Percentiles rank a stretch among this genome's conserved stretches.
These are phyloP conservation scores for Aspergillus hancockii DNA, from an alignment of 495 filamentous ascomycete genomes.

Conservation along the genomic window DNA sequence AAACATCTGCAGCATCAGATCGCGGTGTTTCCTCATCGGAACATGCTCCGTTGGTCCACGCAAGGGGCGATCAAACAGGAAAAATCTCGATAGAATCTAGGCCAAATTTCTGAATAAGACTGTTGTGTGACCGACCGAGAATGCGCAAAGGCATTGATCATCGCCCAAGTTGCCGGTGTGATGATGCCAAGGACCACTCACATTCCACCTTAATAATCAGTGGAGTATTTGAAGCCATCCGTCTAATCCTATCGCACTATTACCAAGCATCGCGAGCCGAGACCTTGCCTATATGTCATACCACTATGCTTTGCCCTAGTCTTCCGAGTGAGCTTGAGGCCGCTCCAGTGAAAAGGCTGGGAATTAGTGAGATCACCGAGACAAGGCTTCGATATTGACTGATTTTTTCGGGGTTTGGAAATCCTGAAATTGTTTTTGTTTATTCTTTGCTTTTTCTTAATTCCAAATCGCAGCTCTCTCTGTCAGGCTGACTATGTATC, in stretches of 20 bases:
- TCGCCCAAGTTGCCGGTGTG: not conserved
- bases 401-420: not conserved
- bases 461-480: not conserved
- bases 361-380: not conserved
- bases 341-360: not conserved
- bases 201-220: not conserved
- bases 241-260: not conserved
- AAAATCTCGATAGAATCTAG: not conserved
- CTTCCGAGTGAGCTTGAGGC: not conserved
- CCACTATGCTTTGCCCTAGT: not conserved
- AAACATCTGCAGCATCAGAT: constrained; percentile 1
- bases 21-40: not conserved
- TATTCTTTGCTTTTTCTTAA: not conserved
- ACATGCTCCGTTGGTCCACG: not conserved
- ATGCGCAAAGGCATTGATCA: not conserved
- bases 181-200: constrained; percentile 1
- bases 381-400: not conserved
- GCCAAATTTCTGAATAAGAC: constrained; percentile 2
- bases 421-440: not conserved
- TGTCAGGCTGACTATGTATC: not conserved
- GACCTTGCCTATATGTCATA: not conserved
- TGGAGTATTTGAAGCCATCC: not conserved
- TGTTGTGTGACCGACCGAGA: not conserved
- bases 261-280: constrained; percentile 1
- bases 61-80: not conserved